Base-by-base conservation (phyloP, 345 rosid genomes). In the Citrus medica region DNA sequence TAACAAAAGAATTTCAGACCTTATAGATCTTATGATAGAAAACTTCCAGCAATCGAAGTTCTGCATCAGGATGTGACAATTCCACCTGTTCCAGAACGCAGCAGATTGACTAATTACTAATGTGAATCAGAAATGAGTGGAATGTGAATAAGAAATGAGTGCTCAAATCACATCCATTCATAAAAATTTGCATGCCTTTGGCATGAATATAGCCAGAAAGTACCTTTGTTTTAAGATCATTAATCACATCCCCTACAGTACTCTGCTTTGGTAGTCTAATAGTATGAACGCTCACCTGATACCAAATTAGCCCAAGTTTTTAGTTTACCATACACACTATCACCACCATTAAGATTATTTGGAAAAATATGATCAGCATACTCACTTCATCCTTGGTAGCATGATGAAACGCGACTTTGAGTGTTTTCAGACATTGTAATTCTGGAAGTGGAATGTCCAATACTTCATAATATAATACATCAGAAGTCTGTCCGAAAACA, bases 371-470 rank as follows among this genome's bases (percentile, higher is more conserved):
- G 64, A 67, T 28, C 72, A 33, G 64, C 28, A 81, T 38, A 82
- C 94, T 83, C 83, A 90, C 99, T 85, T 92, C 98, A 56, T 96
- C 98, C 83, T 90, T 94, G 9, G 84, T 83, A 76, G 97, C 89
- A 81, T 88, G 90, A 83, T 89, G 94, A 80, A 92, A 92, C 80
- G 93, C 92, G 74, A 96, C 93, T 89, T 92, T 92, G 66, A 94
- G 86, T 76, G 92, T 94, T 81, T 96, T 96, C 82, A 94, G 79
- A 80, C 93, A 89, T 89, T 94, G 97, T 81, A 96, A 85, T 79
- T 96, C 97, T 60, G 99, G 98, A 64, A 96, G 95, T 76, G 99
- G 99, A 80, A 94, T 90, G 86, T 96, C 99, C 80, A 96, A 85
- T 46, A 90, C 93, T 90, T 96, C 99, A 77, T 91, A 96, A 81